Percentiles rank a stretch among this genome's conserved stretches.
These are phyloP conservation scores for Penicillium parvum DNA, from an alignment of 495 filamentous ascomycete genomes.

Conservation along the genomic window DNA sequence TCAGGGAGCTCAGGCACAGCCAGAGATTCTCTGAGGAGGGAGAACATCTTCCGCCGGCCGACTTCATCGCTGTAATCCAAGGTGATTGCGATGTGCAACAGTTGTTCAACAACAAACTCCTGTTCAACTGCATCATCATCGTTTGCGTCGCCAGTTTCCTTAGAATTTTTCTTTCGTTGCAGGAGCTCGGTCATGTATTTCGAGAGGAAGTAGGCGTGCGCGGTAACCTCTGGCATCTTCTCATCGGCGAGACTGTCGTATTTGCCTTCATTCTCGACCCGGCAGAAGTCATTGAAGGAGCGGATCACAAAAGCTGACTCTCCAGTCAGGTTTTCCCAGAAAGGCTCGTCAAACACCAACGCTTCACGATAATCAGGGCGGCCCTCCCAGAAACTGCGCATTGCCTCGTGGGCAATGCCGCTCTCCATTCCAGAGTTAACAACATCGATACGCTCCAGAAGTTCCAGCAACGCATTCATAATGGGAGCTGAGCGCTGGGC, in stretches of 20 bases:
- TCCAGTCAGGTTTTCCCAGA: constrained; percentile 80
- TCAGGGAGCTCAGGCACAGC: constrained; percentile 85
- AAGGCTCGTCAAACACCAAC: constrained; percentile 74
- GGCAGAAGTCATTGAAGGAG: constrained; percentile 91
- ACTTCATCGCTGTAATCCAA: constrained; percentile 95
- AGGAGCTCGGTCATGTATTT: constrained; percentile 73
- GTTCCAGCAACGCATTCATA: constrained; percentile 74
- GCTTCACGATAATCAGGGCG: constrained; percentile 84
- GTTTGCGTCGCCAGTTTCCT: constrained; percentile 56
- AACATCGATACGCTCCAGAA: constrained; percentile 91
- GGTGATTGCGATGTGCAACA: constrained; percentile 86
- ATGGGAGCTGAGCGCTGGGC: constrained; percentile 56
- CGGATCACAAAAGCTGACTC: constrained; percentile 84
- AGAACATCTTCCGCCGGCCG: constrained; percentile 91
- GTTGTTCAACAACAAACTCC: constrained; percentile 92
- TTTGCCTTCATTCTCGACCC: constrained; percentile 61
- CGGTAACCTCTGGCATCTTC: constrained; percentile 92
- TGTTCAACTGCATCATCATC: constrained; percentile 79
- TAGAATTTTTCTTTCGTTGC: constrained; percentile 55
- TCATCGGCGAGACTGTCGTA: constrained; percentile 73
- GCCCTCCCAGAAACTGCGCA: constrained; percentile 94
- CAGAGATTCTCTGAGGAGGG: constrained; percentile 76
- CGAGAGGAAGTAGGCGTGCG: constrained; percentile 76
- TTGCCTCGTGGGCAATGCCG: constrained; percentile 85
- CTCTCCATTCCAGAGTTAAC: constrained; percentile 84